Evolutionary conservation across 306 rosid genomes (phyloP).

Genomic region (Lagenaria siceraria): DNA sequence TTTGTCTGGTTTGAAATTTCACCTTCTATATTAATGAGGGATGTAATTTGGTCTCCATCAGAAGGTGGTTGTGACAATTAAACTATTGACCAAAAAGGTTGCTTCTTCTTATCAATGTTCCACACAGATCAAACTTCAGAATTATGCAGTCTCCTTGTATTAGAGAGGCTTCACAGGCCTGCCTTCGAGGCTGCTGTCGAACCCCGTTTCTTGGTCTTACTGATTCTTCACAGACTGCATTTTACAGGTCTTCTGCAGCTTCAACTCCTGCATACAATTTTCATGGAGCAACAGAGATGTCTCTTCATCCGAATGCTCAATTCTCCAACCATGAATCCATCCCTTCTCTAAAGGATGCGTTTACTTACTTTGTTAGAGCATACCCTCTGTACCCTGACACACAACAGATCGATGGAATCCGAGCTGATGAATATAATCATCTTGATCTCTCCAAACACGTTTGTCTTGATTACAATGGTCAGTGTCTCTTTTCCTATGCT

Average conservation of each 20-base stretch:
- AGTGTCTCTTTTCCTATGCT: constrained; percentile 64
- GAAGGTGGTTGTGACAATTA: neutral
- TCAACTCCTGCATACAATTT: constrained; percentile 21
- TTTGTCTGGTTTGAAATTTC: neutral
- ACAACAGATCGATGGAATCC: constrained; percentile 33
- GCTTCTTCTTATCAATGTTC: neutral
- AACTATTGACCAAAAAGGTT: neutral
- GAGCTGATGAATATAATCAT: constrained; percentile 53
- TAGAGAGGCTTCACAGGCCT: constrained; percentile 31
- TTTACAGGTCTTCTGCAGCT: constrained; percentile 12
- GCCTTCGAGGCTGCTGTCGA: constrained; percentile 51
- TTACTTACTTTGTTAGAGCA: constrained; percentile 33
- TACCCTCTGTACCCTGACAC: constrained; percentile 35
- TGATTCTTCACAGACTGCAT: constrained; percentile 9
- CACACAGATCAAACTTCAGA: neutral
- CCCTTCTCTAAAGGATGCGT: constrained; percentile 46
- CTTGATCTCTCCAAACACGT: constrained; percentile 40
- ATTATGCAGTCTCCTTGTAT: constrained; percentile 35
- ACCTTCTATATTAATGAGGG: neutral
- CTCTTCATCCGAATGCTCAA: constrained; percentile 37
- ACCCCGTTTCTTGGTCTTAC: constrained; percentile 27
- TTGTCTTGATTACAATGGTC: constrained; percentile 69
- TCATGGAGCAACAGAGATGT: constrained; percentile 24
- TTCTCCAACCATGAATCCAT: constrained; percentile 75
- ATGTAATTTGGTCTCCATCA: neutral